These are phyloP conservation scores for sorghum (Sorghum bicolor) DNA, from an alignment of 176 grass and related monocot genomes.

Conservation along the genomic window Sorghum_bicolor_NCBIv3 NC_012870.2:79858501-79859000, in stretches of 20 bases:
- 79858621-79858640: slow-evolving; percentile 40
- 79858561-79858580: slow-evolving; percentile 43
- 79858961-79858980: too few relatives aligned
- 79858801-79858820: background rate
- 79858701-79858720: background rate
- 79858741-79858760: background rate
- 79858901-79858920: too few relatives aligned
- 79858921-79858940: too few relatives aligned
- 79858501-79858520: background rate
- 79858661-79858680: slow-evolving; percentile 20
- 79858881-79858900: background rate
- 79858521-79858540: background rate
- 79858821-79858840: background rate
- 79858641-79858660: background rate
- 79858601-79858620: slow-evolving; percentile 34
- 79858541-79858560: slow-evolving; percentile 33
- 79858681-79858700: background rate
- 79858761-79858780: background rate
- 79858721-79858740: background rate
- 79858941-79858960: too few relatives aligned
- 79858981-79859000: too few relatives aligned
- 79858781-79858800: background rate
- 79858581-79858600: slow-evolving; percentile 49
- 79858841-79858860: background rate
- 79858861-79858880: background rate